Conservation (phyloP, 2,329 filamentous ascomycete species). For the Fusarium compactum region DNA sequence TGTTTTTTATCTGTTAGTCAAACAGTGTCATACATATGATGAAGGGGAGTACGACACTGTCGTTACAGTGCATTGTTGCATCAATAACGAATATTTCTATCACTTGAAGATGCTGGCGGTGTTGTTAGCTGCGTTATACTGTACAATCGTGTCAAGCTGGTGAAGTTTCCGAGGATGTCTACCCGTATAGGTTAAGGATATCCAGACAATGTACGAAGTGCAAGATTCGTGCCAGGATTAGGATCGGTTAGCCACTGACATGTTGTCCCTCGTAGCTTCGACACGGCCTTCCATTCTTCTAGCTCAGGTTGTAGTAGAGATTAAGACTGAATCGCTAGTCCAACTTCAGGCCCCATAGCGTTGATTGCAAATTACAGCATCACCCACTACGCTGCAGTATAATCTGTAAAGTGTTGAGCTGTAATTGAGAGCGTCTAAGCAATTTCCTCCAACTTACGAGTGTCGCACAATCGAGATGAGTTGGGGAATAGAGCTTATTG, state of each 20-base stretch:
- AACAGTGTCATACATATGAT: conserved; percentile 13
- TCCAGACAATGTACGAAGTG: neutral
- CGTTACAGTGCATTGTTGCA: conserved; percentile 8
- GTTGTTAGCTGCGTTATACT: neutral
- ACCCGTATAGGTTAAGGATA: neutral
- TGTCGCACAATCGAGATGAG: conserved; percentile 1
- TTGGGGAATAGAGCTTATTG: neutral
- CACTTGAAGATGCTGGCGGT: neutral
- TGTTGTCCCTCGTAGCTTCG: conserved; percentile 32
- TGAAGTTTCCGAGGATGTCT: neutral
- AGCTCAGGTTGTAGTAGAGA: neutral
- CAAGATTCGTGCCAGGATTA: neutral
- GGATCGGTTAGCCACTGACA: neutral
- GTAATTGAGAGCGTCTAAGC: conserved; percentile 22
- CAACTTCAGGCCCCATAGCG: conserved; percentile 15
- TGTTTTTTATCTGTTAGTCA: conserved; percentile 6
- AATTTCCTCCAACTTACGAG: conserved; percentile 23
- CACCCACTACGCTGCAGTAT: conserved; percentile 8
- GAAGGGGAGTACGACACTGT: conserved; percentile 2
- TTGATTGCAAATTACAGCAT: conserved; percentile 30
- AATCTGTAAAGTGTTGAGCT: neutral
- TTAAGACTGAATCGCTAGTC: conserved; percentile 23
- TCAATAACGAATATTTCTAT: conserved; percentile 29
- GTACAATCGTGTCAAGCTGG: neutral
- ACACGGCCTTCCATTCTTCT: conserved; percentile 21